Conservation (phyloP, 140 eudicot species). For the Cichorium intybus region DNA sequence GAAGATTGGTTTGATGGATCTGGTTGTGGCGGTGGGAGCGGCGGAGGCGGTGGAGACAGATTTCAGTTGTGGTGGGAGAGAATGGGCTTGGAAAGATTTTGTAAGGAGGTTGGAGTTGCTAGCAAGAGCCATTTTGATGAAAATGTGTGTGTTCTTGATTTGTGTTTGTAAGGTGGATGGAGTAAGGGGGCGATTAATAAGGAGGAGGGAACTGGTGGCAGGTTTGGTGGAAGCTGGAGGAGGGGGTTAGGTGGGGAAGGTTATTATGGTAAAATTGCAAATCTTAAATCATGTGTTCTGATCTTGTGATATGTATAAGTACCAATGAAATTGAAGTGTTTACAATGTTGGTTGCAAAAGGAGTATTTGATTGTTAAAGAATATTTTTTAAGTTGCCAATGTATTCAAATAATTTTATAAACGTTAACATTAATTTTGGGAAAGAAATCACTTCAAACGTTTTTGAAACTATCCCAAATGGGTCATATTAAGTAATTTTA, state of each 20-base stretch:
- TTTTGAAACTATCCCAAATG: too few species aligned
- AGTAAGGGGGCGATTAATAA: not conserved
- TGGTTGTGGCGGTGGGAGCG: slow-evolving; percentile 13
- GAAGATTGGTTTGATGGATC: slow-evolving; percentile 44
- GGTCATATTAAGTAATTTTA: too few species aligned
- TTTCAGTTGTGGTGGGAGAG: slow-evolving; percentile 6
- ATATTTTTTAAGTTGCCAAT: too few species aligned
- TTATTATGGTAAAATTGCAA: not conserved
- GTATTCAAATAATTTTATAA: too few species aligned
- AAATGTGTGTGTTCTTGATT: not conserved
- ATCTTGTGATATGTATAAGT: too few species aligned
- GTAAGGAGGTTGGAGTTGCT: slow-evolving; percentile 40
- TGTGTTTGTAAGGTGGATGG: not conserved
- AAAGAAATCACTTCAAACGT: too few species aligned
- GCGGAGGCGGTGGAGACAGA: slow-evolving; percentile 10
- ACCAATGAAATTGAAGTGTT: too few species aligned
- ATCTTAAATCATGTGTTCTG: too few species aligned
- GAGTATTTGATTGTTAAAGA: too few species aligned
- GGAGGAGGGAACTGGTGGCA: not conserved
- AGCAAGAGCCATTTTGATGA: slow-evolving; percentile 36
- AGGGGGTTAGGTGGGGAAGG: not conserved
- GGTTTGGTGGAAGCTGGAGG: slow-evolving; percentile 1
- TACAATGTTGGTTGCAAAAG: too few species aligned
- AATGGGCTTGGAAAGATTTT: slow-evolving; percentile 20
- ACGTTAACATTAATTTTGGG: too few species aligned